Evolutionary conservation across 2,329 filamentous ascomycete species (phyloP), one percentile per base, ranked within the genome.

Genomic region (Monilinia polystroma): DNA sequence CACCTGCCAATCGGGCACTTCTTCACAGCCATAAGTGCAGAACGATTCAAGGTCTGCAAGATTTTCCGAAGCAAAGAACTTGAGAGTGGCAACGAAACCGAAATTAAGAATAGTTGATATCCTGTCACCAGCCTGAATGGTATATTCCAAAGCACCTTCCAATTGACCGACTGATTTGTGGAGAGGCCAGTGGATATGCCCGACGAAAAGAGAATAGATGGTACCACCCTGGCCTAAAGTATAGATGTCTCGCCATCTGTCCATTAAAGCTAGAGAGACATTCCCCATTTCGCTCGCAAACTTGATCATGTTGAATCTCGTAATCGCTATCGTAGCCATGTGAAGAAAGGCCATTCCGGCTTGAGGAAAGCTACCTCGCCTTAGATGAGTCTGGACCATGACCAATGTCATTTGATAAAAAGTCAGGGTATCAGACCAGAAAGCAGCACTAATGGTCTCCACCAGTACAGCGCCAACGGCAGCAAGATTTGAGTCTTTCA

Each of bases 61-160:
- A 67, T 91, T 88, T 70, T 91, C 86, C 70, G 87, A 88, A 16
- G 85, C 84, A 76, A 89, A 92, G 66, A 93, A 84, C 70, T 85
- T 87, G 72, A 89, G 84, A 70, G 86, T 83, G 3, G 88, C 86
- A 43, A 84, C 82, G 26, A 92, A 79, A 0, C 90, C 91, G 63
- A 90, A 86, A 71, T 89, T 90, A 12, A 93, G 80, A 43, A 93
- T 87, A 8, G 89, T 87, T 1, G 90, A 84, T 64, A 90, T 87
- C 41, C 89, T 84, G 74, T 94, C 90, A 1, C 90, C 90, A 2
- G 88, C 84, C 26, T 84, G 80, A 0, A 88, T 83, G 0, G 88
- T 85, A 65, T 86, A 85, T 67, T 92, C 89, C 32, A 91, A 80
- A 1, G 88, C 85, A 58, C 83, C 83, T 70, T 91, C 88, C 38